Evolutionary conservation across 2,329 filamentous ascomycete genomes (phyloP), one percentile per base, ranked within the genome.

Genomic region (Beauveria sp.): DNA sequence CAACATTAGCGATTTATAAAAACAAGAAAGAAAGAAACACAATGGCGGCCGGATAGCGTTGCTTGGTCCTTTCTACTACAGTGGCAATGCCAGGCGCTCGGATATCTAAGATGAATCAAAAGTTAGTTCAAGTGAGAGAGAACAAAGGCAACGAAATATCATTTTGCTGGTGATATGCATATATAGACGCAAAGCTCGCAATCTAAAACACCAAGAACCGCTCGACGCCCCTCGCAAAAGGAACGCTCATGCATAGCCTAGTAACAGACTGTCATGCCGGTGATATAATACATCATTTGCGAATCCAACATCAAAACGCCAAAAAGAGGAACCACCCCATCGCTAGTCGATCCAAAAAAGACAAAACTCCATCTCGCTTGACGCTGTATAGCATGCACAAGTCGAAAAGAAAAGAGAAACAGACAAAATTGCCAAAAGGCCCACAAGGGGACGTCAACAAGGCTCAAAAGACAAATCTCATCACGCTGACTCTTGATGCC

Each of bases 1-100:
- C n/a, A 30, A 47, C 34, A 43, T 54, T 54, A 54, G 51, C 51
- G 51, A 54, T 54, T 54, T 43, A 54, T 28, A 43, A 18, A 54
- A 22, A 40, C 1, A 18, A 26, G 8, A 54, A 7, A 6, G 53
- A 28, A 8, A 16, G 12, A 16, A 26, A 16, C 24, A 50, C 16
- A n/a, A 34, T 30, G 41, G 14, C 20, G 30, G 24, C 37, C 12
- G 24, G 26, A 26, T 18, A 40, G 10, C 5, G 26, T 30, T 20
- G 50, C 20, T 40, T 20, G 30, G 20, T 37, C 9, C 30, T 26
- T 18, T 53, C 34, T 18, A 53, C 12, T 24, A 37, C 2, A 40
- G n/a, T 22, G 30, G 30, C 8, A 24, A 30, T 14, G 48, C 26
- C 22, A 34, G 48, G 30, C 48, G 20, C 26, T 34, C 10, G 22